Base-by-base conservation (phyloP, 331 rosid genomes). In the Ulmus americana region DNA sequence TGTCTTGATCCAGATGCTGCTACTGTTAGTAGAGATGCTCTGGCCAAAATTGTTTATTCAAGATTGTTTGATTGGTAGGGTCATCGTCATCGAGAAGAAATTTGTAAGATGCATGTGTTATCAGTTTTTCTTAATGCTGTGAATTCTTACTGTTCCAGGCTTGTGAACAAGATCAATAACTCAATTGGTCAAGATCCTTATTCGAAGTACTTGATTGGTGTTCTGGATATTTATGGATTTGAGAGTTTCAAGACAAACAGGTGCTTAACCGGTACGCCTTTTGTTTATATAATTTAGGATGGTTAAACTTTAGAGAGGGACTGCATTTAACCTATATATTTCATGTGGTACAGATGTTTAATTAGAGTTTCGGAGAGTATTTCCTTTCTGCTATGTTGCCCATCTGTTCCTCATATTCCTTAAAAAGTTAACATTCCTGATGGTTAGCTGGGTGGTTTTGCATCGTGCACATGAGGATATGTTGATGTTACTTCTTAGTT, bases 231-330 rank as follows among this genome's bases (percentile, higher is more conserved):
- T 72, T 90, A 90, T 74, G 97, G 97, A 82, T 90, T 90, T 45
- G 97, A 90, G 80, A 90, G 97, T 88, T 90, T 90, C 95, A 90
- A 90, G 90, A 90, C 95, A 79, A 90, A 90, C 87, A 90, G 97
- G 97, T 90, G 78, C 87, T 80, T 87, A 81, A 69, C 80, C 50
- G 79, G 74, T 82, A 78, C 57, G 80, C 87, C 71, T 71, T 76
- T 67, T 72, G 76, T 78, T 59, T 73, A 71, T 47, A 54, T 77
- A 64, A 44, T 73, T 86, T 70, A 68, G 63, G 46, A 44, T 57
- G 61, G 71, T 75, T 73, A 73, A 64, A 45, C 69, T 73, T 68
- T 59, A 70, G 66, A 38, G 54, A 53, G 68, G 43, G 71, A 70
- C 39, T 48, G 64, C 59, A 59, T 39, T 35, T 39, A 62, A 58